phyloP scores from a whole-genome alignment of 2,329 filamentous ascomycete species.

The Scytalidium sp. region DNA sequence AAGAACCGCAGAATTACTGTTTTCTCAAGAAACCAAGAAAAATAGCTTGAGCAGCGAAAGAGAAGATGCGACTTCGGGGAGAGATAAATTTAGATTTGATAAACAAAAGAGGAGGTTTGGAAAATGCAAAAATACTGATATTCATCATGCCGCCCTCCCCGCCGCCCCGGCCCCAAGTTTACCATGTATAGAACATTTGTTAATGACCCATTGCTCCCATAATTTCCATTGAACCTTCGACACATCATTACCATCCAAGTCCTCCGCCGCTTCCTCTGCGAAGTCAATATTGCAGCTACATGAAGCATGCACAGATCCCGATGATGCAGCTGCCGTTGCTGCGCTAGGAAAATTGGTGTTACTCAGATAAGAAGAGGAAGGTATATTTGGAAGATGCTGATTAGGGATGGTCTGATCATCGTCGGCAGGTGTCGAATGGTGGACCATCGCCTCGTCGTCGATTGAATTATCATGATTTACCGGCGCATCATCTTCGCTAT shows the following conservation, averaged over 20 bases:
- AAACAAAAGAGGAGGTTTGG: neutral
- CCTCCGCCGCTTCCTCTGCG: conserved; percentile 5
- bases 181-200: conserved; percentile 34
- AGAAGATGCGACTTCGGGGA: too few relatives aligned
- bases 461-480: neutral
- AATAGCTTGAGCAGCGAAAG: too few relatives aligned
- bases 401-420: conserved; percentile 5
- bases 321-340: conserved; percentile 11
- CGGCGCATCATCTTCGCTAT: conserved; percentile 4
- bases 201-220: conserved; percentile 54
- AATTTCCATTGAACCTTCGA: conserved; percentile 47
- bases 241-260: conserved; percentile 38
- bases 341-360: conserved; percentile 3
- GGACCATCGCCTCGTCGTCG: neutral
- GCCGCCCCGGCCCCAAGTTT: conserved; percentile 1
- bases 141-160: neutral
- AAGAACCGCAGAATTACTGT: too few relatives aligned
- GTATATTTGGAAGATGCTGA: conserved; percentile 40
- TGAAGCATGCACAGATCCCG: conserved; percentile 19
- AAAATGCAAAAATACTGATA: neutral
- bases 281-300: neutral
- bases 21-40: too few relatives aligned
- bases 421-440: neutral
- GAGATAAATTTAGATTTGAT: too few relatives aligned
- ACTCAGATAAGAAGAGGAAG: neutral